Base-by-base conservation (phyloP, 768 basidiomycete species). In the Rubroboletus satanas region DNA sequence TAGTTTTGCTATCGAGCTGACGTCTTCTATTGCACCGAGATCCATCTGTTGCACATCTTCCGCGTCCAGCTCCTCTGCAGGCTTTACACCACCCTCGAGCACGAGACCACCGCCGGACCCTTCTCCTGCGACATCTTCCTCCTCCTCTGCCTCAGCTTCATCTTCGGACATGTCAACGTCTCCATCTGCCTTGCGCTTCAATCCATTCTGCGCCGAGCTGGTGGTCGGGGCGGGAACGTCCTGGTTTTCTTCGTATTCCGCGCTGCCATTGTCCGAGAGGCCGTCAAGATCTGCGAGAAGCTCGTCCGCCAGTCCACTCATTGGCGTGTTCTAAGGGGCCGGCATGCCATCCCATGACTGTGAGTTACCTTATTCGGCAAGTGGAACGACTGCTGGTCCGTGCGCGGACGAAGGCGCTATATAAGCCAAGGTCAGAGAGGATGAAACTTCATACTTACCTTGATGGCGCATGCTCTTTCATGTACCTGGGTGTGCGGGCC, bases 1-100 rank as follows among this genome's bases (percentile, higher is more conserved):
- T 21, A 99, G 78, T 72, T 90, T 94, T 4, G 97, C 93, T 37
- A 99, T 85, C 60, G 86, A 90, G 54, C 77, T 75, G 21, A 98
- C 92, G 71, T 98, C 93, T 64, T 89, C 88, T 48, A 98, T 81
- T 28, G 72, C 77, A 11, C 84, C 84, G 35, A 99, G 75, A 64
- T 98, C 93, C 93, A 98, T 98, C 64, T 85, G 83, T 65, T 93
- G 88, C 31, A 98, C 97, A 55, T 95, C 93, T 61, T 96, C 95
- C 29, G 78, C 85, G 68, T 98, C 94, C 42, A 98, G 77, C 73
- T 99, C 95, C 37, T 98, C 94, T n/a, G 95, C 93, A 14, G 96
- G 96, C 61, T 83, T 84, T 12, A 95, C 77, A 10, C 96, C 96
- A 0, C 94, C 95, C 51, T 90, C 90, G 0, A 90, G 77, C 5